A percentile compares a stretch with the other conserved stretches of the same genome.
phyloP scores from a whole-genome alignment of 352 stramenopile species.

The Globisporangium paddicum region DNA sequence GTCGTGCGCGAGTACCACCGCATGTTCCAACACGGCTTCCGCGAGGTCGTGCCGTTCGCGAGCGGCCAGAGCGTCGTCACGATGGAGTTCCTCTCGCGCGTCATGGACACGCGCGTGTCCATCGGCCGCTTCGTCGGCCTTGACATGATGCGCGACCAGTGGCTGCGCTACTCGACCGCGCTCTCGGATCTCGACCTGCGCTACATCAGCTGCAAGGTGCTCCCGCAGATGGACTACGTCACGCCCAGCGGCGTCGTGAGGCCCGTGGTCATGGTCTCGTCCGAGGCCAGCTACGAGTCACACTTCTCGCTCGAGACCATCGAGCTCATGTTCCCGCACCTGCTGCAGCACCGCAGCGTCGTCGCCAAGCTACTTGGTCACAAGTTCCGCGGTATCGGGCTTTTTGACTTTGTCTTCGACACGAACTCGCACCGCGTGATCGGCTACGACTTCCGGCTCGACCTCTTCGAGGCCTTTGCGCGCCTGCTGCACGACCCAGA shows the following conservation, averaged over 20 bases:
- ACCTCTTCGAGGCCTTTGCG: conserved; percentile 36
- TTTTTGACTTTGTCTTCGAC: conserved; percentile 47
- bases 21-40: conserved; percentile 52
- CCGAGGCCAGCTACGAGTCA: conserved; percentile 33
- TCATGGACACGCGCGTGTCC: conserved; percentile 44
- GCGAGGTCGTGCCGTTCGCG: conserved; percentile 5
- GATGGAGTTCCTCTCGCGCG: conserved; percentile 30
- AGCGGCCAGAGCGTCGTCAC: conserved; percentile 15
- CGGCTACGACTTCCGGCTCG: conserved; percentile 38
- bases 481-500: conserved; percentile 31
- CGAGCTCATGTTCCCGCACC: conserved; percentile 46
- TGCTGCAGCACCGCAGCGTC: conserved; percentile 23
- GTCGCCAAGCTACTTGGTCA: conserved; percentile 25
- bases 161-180: conserved; percentile 39
- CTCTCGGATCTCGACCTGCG: conserved; percentile 31
- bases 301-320: conserved; percentile 39
- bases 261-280: conserved; percentile 27
- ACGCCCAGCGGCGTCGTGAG: conserved; percentile 9
- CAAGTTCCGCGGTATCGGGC: conserved; percentile 22
- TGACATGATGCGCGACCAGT: conserved; percentile 47
- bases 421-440: conserved; percentile 29
- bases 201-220: conserved; percentile 27
- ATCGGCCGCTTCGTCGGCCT: conserved; percentile 37
- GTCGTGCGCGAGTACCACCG: conserved; percentile 50
- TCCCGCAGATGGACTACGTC: conserved; percentile 17